phyloP scores from a whole-genome alignment of 345 rosid species.

The Ailanthus altissimus region DNA sequence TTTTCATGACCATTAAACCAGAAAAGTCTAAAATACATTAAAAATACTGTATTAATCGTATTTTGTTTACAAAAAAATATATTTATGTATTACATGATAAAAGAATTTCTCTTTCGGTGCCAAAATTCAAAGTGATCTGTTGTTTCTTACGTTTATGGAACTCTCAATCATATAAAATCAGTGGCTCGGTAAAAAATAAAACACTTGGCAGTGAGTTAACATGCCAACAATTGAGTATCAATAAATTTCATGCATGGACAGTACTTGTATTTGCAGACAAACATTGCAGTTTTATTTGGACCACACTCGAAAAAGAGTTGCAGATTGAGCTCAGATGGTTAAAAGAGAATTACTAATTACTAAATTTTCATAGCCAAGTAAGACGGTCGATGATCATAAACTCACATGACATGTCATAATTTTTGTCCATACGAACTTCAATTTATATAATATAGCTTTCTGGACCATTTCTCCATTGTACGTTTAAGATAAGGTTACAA shows the following conservation, averaged over 20 bases:
- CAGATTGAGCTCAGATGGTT: neutral
- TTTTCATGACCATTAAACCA: no score
- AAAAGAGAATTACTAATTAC: neutral
- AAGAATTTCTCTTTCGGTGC: neutral
- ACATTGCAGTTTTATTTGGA: neutral
- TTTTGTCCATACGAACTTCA: neutral
- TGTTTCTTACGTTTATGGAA: neutral
- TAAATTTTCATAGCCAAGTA: neutral
- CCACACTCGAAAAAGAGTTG: neutral
- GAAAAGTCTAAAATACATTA: no score
- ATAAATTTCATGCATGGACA: neutral
- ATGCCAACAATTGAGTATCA: neutral
- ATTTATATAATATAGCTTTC: no score
- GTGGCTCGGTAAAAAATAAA: neutral
- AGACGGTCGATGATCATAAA: neutral
- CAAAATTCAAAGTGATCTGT: neutral
- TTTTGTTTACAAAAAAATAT: no score
- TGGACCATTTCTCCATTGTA: neutral
- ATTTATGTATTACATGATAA: no score
- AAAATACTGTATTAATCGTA: no score
- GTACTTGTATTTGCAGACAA: neutral
- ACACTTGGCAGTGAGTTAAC: neutral
- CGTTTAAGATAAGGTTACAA: conserved; percentile 1
- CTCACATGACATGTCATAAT: neutral
- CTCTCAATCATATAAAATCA: neutral